A percentile compares a stretch with the other conserved stretches of the same genome.
Evolutionary conservation across 176 grass and related monocot genomes (phyloP).

Genomic region (Bothriochloa decipiens): DNA sequence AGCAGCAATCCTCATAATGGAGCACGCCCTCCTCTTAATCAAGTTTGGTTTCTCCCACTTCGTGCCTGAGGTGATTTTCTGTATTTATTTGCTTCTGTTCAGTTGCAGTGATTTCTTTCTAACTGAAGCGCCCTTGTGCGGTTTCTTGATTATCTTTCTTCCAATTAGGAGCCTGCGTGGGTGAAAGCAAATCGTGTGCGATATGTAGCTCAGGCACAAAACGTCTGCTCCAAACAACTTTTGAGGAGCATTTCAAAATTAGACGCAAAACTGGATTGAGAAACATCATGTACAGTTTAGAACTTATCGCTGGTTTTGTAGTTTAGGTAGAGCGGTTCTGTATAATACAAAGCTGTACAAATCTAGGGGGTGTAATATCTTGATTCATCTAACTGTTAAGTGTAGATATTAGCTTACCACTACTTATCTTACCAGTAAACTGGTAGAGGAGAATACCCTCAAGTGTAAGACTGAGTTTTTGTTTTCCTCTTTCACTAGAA

Average conservation of each 20-base stretch:
- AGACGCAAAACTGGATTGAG: constrained; percentile 61
- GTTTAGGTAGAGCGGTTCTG: constrained; percentile 43
- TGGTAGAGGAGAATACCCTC: background rate
- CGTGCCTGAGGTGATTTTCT: constrained; percentile 83
- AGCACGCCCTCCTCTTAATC: constrained; percentile 89
- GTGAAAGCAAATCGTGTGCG: constrained; percentile 78
- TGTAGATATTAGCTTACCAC: constrained; percentile 28
- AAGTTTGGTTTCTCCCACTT: constrained; percentile 98
- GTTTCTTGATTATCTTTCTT: constrained; percentile 37
- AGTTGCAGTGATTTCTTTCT: constrained; percentile 11
- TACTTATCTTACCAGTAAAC: constrained; percentile 7
- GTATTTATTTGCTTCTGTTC: background rate
- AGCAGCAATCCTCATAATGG: constrained; percentile 85
- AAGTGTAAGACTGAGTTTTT: background rate
- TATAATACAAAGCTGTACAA: constrained; percentile 22
- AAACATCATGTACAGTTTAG: constrained; percentile 27
- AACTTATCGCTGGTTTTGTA: constrained; percentile 59
- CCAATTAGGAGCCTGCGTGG: constrained; percentile 85
- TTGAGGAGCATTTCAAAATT: constrained; percentile 71
- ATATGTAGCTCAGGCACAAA: constrained; percentile 79
- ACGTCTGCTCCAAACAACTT: constrained; percentile 77
- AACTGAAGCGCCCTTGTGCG: constrained; percentile 9
- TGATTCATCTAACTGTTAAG: constrained; percentile 30
- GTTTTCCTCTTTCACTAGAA: background rate
- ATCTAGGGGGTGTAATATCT: constrained; percentile 14